A percentile compares a stretch with the other conserved stretches of the same genome.
phyloP scores from a whole-genome alignment of 495 filamentous ascomycete species.

The Penicillium mononematosum region DNA sequence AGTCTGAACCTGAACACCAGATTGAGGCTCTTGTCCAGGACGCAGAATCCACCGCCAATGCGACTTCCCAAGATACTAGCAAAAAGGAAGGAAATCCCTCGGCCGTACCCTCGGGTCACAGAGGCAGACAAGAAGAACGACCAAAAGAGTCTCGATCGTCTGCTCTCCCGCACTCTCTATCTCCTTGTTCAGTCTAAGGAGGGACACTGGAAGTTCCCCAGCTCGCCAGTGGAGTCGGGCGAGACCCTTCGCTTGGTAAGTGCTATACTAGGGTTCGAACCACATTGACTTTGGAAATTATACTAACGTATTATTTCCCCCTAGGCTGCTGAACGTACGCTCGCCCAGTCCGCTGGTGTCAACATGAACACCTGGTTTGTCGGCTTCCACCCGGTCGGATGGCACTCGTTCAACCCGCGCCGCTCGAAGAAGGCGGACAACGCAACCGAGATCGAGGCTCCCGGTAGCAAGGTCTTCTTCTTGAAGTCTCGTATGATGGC shows the following conservation, averaged over 20 bases:
- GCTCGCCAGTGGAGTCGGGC: constrained; percentile 57
- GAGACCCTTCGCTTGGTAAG: constrained; percentile 82
- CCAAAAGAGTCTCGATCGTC: constrained; percentile 70
- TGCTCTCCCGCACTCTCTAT: constrained; percentile 78
- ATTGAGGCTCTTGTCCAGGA: constrained; percentile 70
- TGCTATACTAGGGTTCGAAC: constrained; percentile 14
- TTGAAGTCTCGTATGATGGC: constrained; percentile 94
- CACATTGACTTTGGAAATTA: background rate
- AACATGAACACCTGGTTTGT: constrained; percentile 99
- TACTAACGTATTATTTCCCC: constrained; percentile 6
- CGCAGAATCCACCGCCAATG: constrained; percentile 66
- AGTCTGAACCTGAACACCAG: constrained; percentile 58
- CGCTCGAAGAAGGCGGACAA: constrained; percentile 26
- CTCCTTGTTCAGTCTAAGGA: constrained; percentile 69
- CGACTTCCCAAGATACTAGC: constrained; percentile 60
- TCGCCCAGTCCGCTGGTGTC: constrained; percentile 71
- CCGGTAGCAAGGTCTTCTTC: constrained; percentile 87
- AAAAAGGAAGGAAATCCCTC: constrained; percentile 70
- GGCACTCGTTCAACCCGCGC: constrained; percentile 56
- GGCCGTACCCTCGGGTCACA: constrained; percentile 66
- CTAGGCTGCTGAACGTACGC: constrained; percentile 77
- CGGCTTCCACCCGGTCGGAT: constrained; percentile 83
- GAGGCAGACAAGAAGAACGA: constrained; percentile 79
- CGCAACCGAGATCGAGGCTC: constrained; percentile 32
- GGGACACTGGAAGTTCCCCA: constrained; percentile 78